phyloP scores from a whole-genome alignment of 164 flowering plant genomes.

The Vitis rupestris region DNA sequence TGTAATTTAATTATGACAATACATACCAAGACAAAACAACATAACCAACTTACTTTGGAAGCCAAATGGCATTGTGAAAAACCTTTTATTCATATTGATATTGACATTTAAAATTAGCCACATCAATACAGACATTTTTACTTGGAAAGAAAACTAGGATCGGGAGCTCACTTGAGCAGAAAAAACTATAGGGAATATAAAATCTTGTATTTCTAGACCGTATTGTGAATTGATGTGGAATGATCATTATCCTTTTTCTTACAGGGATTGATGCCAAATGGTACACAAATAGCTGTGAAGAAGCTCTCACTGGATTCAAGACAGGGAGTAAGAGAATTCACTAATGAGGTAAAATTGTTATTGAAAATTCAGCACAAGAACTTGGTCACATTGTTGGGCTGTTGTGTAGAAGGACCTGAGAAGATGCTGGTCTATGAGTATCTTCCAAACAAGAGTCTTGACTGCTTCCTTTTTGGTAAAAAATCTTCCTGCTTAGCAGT shows the following conservation, averaged over 20 bases:
- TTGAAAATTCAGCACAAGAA: slow-evolving; percentile 65
- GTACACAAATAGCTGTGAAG: slow-evolving; percentile 77
- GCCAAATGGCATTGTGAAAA: no score
- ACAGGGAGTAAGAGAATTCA: slow-evolving; percentile 69
- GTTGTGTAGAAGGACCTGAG: slow-evolving; percentile 71
- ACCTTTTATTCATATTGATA: no score
- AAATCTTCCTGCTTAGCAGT: neutral
- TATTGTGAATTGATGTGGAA: neutral
- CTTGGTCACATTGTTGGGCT: slow-evolving; percentile 65
- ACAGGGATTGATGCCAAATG: slow-evolving; percentile 70
- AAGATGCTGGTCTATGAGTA: slow-evolving; percentile 85
- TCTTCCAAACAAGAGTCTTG: slow-evolving; percentile 69
- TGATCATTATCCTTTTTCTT: neutral
- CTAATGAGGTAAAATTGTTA: slow-evolving; percentile 71
- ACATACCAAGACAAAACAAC: no score
- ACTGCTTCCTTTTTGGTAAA: slow-evolving; percentile 58
- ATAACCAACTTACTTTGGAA: no score
- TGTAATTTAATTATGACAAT: no score
- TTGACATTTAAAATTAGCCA: no score
- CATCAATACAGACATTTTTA: no score
- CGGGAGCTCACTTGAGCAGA: no score
- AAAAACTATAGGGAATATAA: neutral
- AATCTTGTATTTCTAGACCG: neutral
- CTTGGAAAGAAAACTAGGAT: no score
- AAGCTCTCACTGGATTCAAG: slow-evolving; percentile 57